These are phyloP conservation scores for Pterocarpus santalinus DNA, from an alignment of 306 rosid genomes.

Conservation along the genomic window DNA sequence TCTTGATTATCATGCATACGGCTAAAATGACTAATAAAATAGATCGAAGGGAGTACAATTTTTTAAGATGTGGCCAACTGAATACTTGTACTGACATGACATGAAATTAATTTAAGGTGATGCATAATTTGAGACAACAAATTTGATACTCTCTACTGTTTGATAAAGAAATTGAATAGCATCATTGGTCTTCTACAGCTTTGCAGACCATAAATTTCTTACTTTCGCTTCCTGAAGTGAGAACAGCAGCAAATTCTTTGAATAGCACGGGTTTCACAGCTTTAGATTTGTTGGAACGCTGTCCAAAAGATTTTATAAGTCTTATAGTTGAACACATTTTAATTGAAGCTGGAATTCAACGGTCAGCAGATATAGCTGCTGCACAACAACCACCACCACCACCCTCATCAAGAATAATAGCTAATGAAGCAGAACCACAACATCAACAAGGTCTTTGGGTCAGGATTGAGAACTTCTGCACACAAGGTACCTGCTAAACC, in stretches of 20 bases:
- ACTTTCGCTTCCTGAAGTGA: conserved; percentile 3
- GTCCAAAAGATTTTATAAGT: conserved; percentile 41
- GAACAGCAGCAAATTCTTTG: background rate
- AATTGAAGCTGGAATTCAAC: conserved; percentile 9
- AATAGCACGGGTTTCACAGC: background rate
- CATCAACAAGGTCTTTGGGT: background rate
- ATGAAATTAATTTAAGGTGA: too few relatives aligned
- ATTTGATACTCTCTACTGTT: background rate
- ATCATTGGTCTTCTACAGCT: background rate
- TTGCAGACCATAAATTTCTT: conserved; percentile 34
- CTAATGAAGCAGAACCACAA: background rate
- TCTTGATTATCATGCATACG: too few relatives aligned
- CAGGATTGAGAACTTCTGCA: background rate
- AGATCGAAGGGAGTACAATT: too few relatives aligned
- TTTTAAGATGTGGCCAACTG: too few relatives aligned
- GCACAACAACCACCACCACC: background rate
- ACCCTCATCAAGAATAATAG: background rate
- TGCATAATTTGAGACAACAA: too few relatives aligned
- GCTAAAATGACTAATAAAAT: too few relatives aligned
- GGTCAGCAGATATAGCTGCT: background rate
- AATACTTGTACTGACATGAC: too few relatives aligned
- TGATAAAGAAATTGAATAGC: background rate
- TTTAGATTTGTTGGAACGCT: background rate
- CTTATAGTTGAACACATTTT: conserved; percentile 17
- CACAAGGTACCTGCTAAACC: conserved; percentile 20